A percentile compares a stretch with the other conserved stretches of the same genome.
Evolutionary conservation across 768 basidiomycete species (phyloP).

Genomic region (Lactarius pseudohatsudake): DNA sequence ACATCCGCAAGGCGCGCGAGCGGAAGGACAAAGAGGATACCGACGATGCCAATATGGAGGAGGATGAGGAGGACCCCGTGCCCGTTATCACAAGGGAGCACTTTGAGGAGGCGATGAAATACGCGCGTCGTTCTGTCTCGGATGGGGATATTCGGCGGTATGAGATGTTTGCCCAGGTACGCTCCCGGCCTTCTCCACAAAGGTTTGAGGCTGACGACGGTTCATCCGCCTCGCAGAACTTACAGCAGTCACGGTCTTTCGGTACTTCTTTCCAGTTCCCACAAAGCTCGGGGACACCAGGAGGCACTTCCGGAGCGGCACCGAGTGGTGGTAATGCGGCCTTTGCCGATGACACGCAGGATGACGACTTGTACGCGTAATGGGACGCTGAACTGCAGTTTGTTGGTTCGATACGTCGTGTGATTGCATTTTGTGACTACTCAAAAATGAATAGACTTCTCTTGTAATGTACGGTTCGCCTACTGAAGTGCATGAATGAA

Average conservation of each 20-base stretch:
- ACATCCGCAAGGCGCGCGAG: constrained; percentile 78
- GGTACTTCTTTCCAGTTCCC: constrained; percentile 99
- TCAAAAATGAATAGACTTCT: constrained; percentile 25
- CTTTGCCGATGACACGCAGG: constrained; percentile 81
- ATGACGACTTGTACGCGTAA: constrained; percentile 90
- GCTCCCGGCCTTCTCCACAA: constrained; percentile 22
- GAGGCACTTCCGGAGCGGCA: constrained; percentile 29
- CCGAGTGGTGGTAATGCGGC: constrained; percentile 60
- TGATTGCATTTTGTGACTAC: constrained; percentile 17
- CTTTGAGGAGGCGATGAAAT: constrained; percentile 99
- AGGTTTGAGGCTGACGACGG: constrained; percentile 1
- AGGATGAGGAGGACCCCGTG: constrained; percentile 84
- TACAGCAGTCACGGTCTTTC: constrained; percentile 89
- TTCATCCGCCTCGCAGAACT: constrained; percentile 52
- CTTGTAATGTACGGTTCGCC: constrained; percentile 15
- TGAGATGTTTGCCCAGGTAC: constrained; percentile 94
- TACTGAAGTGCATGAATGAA: neutral
- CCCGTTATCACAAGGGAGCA: constrained; percentile 88
- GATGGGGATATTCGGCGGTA: constrained; percentile 97
- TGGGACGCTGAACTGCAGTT: constrained; percentile 9
- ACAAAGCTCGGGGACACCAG: constrained; percentile 44
- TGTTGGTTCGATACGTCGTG: constrained; percentile 13
- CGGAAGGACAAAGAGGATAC: constrained; percentile 80
- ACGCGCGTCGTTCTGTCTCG: constrained; percentile 93
- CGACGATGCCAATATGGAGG: constrained; percentile 67